These are phyloP conservation scores for Pythium monospermum DNA, from an alignment of 352 stramenopile species.

Conservation along the genomic window DNA sequence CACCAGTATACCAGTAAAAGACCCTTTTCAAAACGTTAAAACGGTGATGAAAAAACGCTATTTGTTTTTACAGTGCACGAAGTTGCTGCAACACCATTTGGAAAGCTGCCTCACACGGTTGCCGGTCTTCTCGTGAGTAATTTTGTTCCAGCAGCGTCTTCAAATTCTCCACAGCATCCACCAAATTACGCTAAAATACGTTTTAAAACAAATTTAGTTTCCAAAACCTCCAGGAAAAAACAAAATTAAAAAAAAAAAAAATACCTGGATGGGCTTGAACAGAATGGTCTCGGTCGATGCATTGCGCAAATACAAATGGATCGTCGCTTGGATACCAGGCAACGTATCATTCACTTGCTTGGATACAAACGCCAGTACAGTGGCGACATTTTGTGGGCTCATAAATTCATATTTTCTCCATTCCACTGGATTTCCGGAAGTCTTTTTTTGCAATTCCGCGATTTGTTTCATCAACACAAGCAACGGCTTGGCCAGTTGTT, in stretches of 20 bases:
- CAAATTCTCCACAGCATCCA: slow-evolving; percentile 60
- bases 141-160: slow-evolving; percentile 54
- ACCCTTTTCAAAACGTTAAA: too few relatives aligned
- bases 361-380: slow-evolving; percentile 40
- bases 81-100: slow-evolving; percentile 41
- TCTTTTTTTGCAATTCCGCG: slow-evolving; percentile 30
- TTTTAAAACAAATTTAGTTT: background rate
- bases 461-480: slow-evolving; percentile 67
- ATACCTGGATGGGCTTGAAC: slow-evolving; percentile 79
- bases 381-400: slow-evolving; percentile 31
- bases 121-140: slow-evolving; percentile 44
- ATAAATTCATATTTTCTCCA: slow-evolving; percentile 35
- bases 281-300: slow-evolving; percentile 75
- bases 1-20: background rate
- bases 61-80: slow-evolving; percentile 28
- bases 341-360: slow-evolving; percentile 35
- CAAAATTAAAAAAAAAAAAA: background rate
- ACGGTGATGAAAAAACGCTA: too few relatives aligned
- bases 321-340: slow-evolving; percentile 43
- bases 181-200: slow-evolving; percentile 53
- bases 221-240: background rate
- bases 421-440: background rate
- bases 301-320: slow-evolving; percentile 77
- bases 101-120: slow-evolving; percentile 36
- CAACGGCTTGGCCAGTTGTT: slow-evolving; percentile 53